Conservation (phyloP, 2,329 filamentous ascomycete species). For the Kalmusia sp. region DNA sequence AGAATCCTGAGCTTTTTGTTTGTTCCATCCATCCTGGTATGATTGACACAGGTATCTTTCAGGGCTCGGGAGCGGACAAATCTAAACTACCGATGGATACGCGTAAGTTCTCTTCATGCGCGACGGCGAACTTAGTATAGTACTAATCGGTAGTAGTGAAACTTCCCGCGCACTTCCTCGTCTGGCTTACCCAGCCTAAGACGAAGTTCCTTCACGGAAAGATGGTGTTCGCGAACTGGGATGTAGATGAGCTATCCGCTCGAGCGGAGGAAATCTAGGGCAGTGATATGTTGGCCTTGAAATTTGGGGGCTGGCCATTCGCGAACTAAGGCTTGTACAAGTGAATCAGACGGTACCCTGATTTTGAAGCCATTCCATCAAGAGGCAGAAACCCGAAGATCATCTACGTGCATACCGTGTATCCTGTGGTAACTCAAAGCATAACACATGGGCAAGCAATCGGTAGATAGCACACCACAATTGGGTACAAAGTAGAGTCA, state of each 20-base stretch:
- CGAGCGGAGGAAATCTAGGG: conserved; percentile 27
- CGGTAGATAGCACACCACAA: too few species aligned
- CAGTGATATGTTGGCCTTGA: conserved; percentile 17
- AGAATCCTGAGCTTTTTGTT: conserved; percentile 44
- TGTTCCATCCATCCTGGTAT: conserved; percentile 46
- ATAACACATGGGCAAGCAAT: too few species aligned
- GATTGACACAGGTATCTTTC: conserved; percentile 36
- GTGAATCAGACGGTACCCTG: too few species aligned
- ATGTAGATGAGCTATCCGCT: conserved; percentile 28
- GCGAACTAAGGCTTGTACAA: too few species aligned
- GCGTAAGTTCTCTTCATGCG: too few species aligned
- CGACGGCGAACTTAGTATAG: too few species aligned
- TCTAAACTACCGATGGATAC: conserved; percentile 23
- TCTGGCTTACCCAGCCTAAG: conserved; percentile 13
- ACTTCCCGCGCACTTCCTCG: conserved; percentile 14
- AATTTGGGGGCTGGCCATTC: conserved; percentile 20
- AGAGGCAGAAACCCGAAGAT: too few species aligned
- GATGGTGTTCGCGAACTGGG: conserved; percentile 23
- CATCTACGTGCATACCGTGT: too few species aligned
- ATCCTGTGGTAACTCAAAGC: too few species aligned
- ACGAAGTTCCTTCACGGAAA: conserved; percentile 12
- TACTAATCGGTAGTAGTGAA: too few species aligned
- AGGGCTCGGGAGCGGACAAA: conserved; percentile 10
- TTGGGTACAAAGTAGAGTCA: too few species aligned
- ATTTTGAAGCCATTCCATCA: too few species aligned